Percentiles rank a stretch among this genome's conserved stretches.
phyloP scores from a whole-genome alignment of 2,329 filamentous ascomycete species.

The Exophiala lecanii-corni region DNA sequence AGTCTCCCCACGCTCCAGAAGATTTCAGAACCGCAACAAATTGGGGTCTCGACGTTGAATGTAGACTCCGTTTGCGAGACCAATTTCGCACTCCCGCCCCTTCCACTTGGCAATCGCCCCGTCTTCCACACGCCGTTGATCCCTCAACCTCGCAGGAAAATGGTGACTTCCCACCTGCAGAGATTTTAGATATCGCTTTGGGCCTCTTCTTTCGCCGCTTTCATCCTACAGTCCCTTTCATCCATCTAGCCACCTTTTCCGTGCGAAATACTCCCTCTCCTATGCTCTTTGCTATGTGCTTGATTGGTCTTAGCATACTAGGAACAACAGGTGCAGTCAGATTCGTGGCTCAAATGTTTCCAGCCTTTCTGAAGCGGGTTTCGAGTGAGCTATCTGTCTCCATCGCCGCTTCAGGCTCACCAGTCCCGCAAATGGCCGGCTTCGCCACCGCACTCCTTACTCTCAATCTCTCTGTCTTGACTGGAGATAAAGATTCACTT shows the following conservation, averaged over 20 bases:
- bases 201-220: slow-evolving; percentile 53
- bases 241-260: slow-evolving; percentile 51
- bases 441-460: slow-evolving; percentile 47
- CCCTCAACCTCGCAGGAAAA: slow-evolving; percentile 29
- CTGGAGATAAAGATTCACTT: slow-evolving; percentile 43
- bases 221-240: slow-evolving; percentile 49
- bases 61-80: slow-evolving; percentile 36
- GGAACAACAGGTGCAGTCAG: slow-evolving; percentile 48
- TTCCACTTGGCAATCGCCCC: slow-evolving; percentile 19
- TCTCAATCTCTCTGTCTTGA: slow-evolving; percentile 47
- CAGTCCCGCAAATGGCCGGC: slow-evolving; percentile 42
- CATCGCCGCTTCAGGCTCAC: slow-evolving; percentile 36
- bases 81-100: slow-evolving; percentile 31
- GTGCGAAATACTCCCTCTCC: slow-evolving; percentile 45
- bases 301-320: slow-evolving; percentile 49
- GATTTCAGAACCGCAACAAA: slow-evolving; percentile 20
- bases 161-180: slow-evolving; percentile 43
- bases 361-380: slow-evolving; percentile 38
- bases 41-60: slow-evolving; percentile 39
- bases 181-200: slow-evolving; percentile 51
- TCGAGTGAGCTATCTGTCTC: slow-evolving; percentile 41
- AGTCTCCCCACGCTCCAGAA: slow-evolving; percentile 16
- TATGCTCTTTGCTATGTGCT: slow-evolving; percentile 49
- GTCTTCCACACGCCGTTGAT: slow-evolving; percentile 24
- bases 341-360: slow-evolving; percentile 47